Evolutionary conservation across 176 grass and related monocot genomes (phyloP), one percentile per base, ranked within the genome.

Genomic region (Panicum miliaceum): DNA sequence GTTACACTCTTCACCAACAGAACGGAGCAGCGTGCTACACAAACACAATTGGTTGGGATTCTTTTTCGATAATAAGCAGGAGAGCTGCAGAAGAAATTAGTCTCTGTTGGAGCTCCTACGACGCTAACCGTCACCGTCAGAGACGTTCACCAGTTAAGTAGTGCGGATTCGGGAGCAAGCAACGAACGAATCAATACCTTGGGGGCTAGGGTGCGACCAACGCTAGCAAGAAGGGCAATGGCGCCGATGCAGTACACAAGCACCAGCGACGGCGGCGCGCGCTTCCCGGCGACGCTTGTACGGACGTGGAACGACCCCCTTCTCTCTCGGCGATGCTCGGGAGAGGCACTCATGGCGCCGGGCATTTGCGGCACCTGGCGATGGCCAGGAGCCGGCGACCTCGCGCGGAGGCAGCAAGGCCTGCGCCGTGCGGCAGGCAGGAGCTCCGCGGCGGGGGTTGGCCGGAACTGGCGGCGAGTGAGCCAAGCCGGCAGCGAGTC

Each of bases 181-280:
- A 51, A 23, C 8, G 27, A 48, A 15, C n/a, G 29, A 52, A 20
- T 4, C 32, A 13, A 64, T 88, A 88, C 86, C 87, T 85, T 59
- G 3, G 61, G 51, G 40, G 37, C 66, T n/a, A 67, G 18, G 11
- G n/a, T 65, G 60, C 54, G 68, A 16, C 38, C 52, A 65, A 40
- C 40, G 68, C 20, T 47, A 5, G 68, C 76, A 45, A 85, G 8
- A 45, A 89, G 7, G n/a, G 73, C n/a, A 19, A 74, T 0, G 29
- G 51, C 41, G 32, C 61, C 68, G 32, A 85, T 8, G 34, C 64
- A 85, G 87, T 20, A 81, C 5, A 52, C 0, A 32, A 85, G 50
- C 34, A 54, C 34, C 73, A 11, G 29, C 6, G 81, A 26, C 8
- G 26, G 26, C 13, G 5, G 38, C 18, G 60, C 12, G 51, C 61